Base-by-base conservation (phyloP, 2,329 filamentous ascomycete genomes). In the Colletotrichum tropicicola region DNA sequence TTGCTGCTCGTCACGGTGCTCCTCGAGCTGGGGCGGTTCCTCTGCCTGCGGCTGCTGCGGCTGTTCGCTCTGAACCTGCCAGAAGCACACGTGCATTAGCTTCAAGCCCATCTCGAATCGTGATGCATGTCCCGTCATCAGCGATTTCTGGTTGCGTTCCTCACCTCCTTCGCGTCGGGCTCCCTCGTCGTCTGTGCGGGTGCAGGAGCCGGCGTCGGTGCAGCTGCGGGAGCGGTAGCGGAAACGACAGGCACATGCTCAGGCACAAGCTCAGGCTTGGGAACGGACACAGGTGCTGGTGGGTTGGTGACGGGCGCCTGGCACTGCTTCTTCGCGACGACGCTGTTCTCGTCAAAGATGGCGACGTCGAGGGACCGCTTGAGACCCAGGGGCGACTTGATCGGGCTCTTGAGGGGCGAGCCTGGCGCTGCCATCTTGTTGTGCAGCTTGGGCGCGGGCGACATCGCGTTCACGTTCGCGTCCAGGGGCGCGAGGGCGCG, bases 401-500 rank as follows among this genome's bases (percentile, higher is more conserved):
- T 23, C 15, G 59, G 53, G 12, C 60, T 69, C 57, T 60, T 69
- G n/a, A 55, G 53, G 27, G 53, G 65, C 10, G 47, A 66, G 10
- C 43, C 43, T 27, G 35, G 59, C n/a, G 41, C 13, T 49, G 39
- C 39, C 19, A 37, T 47, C 37, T 62, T 49, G 69, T 70, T 44
- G 67, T 73, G 45, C 67, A 67, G 73, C 63, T 75, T 77, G 35
- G 75, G 73, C 17, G 70, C 66, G 23, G 72, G 70, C 19, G 65
- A 68, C 69, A 73, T 73, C 72, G 78, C 78, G 76, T 85, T 85
- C 71, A 78, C 78, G 75, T 85, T 85, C 58, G 79, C 78, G 74
- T 84, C 77, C 53, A 83, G 75, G 21, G 80, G 73, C 54, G 78
- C 82, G 41, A 85, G 80, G 66, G 80, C 82, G 80, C 83, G 83